Conservation (phyloP, 2,329 filamentous ascomycete species). For the Amylocarpus encephaloides region DNA sequence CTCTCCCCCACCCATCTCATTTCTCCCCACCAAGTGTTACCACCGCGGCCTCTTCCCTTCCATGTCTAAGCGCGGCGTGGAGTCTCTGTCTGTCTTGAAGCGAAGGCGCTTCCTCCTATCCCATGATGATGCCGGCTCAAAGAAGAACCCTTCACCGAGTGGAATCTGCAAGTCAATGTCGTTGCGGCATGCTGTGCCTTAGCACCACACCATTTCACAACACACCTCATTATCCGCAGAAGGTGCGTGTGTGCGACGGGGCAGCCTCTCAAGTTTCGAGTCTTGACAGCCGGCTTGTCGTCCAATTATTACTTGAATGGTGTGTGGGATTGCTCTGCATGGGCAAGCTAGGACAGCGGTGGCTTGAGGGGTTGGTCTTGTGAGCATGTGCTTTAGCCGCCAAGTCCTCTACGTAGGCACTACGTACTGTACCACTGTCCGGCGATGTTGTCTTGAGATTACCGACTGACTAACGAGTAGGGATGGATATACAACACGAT, state of each 20-base stretch:
- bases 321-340: conserved; percentile 3
- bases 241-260: background rate
- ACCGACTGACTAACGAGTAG: conserved; percentile 7
- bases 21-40: no score
- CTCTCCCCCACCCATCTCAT: no score
- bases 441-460: conserved; percentile 7
- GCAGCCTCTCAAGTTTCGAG: no score
- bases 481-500: background rate
- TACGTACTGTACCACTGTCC: conserved; percentile 12
- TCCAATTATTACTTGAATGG: conserved; percentile 4
- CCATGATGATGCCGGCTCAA: background rate
- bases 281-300: conserved; percentile 5
- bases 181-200: conserved; percentile 8
- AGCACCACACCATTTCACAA: conserved; percentile 4
- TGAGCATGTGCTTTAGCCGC: conserved; percentile 23
- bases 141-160: background rate
- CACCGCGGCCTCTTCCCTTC: background rate
- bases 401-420: conserved; percentile 20
- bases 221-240: conserved; percentile 3
- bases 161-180: no score
- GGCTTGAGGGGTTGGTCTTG: conserved; percentile 24
- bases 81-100: background rate
- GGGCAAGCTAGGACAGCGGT: conserved; percentile 10
- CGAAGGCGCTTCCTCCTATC: background rate
- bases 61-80: conserved; percentile 7